A percentile compares a stretch with the other conserved stretches of the same genome.
These are phyloP conservation scores for Triticum monococcum DNA, from an alignment of 176 grass and related monocot species.

Conservation along the genomic window DNA sequence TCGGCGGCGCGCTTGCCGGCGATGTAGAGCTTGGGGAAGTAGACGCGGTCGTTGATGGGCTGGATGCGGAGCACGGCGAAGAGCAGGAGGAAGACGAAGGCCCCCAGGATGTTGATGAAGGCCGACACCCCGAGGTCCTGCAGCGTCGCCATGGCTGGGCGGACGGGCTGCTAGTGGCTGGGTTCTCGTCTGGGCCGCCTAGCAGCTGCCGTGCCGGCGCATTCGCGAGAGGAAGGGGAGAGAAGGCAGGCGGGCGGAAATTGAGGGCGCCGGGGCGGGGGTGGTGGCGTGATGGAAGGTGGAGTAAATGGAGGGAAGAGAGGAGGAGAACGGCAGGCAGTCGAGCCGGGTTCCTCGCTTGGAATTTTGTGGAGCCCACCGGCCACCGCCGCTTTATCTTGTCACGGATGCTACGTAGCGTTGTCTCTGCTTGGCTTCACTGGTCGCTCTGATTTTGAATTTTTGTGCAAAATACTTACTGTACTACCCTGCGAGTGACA, in stretches of 20 bases:
- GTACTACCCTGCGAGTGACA: no score
- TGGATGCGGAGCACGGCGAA: conserved; percentile 90
- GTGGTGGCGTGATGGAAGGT: background rate
- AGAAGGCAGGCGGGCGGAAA: background rate
- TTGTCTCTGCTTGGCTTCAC: no score
- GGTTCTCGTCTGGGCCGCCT: background rate
- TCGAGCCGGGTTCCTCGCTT: background rate
- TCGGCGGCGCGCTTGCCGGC: conserved; percentile 29
- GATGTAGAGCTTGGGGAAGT: conserved; percentile 95
- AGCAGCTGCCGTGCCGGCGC: background rate
- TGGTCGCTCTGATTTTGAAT: no score
- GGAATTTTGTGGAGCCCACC: conserved; percentile 6
- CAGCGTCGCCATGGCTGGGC: conserved; percentile 62
- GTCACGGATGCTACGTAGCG: background rate
- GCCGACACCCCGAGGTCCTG: conserved; percentile 91
- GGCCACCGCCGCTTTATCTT: background rate
- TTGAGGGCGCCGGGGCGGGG: background rate
- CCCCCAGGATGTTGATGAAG: conserved; percentile 85
- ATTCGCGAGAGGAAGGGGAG: background rate
- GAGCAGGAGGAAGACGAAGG: conserved; percentile 85
- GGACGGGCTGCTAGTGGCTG: background rate
- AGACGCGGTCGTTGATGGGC: conserved; percentile 92
- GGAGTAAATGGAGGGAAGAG: background rate
- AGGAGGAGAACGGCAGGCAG: background rate
- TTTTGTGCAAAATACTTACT: no score